Base-by-base conservation (phyloP, 2,329 filamentous ascomycete species). In the Calonectria hawksworthii region DNA sequence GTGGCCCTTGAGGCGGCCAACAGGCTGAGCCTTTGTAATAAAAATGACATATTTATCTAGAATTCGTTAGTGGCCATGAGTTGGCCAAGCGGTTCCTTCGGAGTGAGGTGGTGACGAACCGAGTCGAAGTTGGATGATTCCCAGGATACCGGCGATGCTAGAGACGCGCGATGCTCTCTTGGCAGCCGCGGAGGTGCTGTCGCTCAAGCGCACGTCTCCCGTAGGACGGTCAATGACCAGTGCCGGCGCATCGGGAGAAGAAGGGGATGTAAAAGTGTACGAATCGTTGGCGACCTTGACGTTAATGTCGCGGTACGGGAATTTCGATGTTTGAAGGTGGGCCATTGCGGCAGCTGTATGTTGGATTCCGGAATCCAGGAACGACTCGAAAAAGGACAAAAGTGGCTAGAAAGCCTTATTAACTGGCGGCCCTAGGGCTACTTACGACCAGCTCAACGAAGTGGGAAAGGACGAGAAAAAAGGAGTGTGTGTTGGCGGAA, bases 201-300 rank as follows among this genome's bases (percentile, higher is more conserved):
- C 94, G 81, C 93, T 94, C 74, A 99, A 90, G 75, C 96, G 92
- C 68, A 99, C 87, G 86, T 99, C 96, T 75, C 97, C 97, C 18
- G 96, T 97, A 13, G 97, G 97, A 69, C 97, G 92, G 83, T 99
- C 97, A 78, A 99, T 91, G 18, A 98, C 92, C 67, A 99, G 90
- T 13, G 95, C 95, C 18, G 95, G 95, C 34, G 96, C 94, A 86
- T 96, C 93, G 75, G 96, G 96, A 4, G 96, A 96, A 0, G 97
- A 99, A 34, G 97, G 97, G 34, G 97, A 99, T 50, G 95, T 96
- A 86, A 99, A 99, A 81, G 96, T 95, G 89, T 99, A 99, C 84
- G 97, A 94, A 81, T 96, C 95, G 81, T 95, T 90, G 68, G 96
- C 96, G 78, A 96, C 94, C 86, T 98, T 96, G 85, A 99, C 93